Base-by-base conservation (phyloP, 176 grass and related monocot genomes). In the Aegilops speltoides region DNA sequence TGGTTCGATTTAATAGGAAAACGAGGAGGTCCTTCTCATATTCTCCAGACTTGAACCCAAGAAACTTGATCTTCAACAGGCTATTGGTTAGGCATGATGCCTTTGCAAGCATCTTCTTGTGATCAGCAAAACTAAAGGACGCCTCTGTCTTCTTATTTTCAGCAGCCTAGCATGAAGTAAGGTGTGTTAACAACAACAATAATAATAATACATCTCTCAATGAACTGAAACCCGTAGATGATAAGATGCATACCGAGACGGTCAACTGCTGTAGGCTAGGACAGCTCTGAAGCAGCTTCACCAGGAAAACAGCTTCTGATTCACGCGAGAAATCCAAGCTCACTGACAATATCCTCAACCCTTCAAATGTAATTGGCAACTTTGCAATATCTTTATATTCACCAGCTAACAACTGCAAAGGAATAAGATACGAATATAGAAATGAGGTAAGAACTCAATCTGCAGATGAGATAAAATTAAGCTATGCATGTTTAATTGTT, bases 241-340 rank as follows among this genome's bases (percentile, higher is more conserved):
- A 16, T 76, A 62, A 71, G 40, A 76, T 77, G 71, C 48, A 81
- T 85, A 88, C 90, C 82, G 82, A 91, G 71, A 91, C 23, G 82
- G 19, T 56, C 19, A 85, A 82, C 1, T 71, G 56, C 10, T 85
- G 63, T 56, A 91, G 77, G 70, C 48, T 85, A 68, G 82, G 82
- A 40, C 86, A 91, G 24, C 82, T 85, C 89, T 77, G 82, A 26
- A 91, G 86, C 54, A 91, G 82, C 71, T 91, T 88, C 86, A 85
- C 40, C 40, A 78, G 20, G 64, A 85, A 82, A 85, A 22, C 10
- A 78, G 19, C 31, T 72, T 88, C 70, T 25, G 26, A 24, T 72
- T 82, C 52, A 11, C 20, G 25, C 52, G 71, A 72, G 24, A 88
- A 38, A 78, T 88, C 64, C 64, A 91, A 63, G 77, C 77, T 88